A percentile compares a stretch with the other conserved stretches of the same genome.
Conservation (phyloP, 805 yeast genomes). For the Pichia californica region DNA sequence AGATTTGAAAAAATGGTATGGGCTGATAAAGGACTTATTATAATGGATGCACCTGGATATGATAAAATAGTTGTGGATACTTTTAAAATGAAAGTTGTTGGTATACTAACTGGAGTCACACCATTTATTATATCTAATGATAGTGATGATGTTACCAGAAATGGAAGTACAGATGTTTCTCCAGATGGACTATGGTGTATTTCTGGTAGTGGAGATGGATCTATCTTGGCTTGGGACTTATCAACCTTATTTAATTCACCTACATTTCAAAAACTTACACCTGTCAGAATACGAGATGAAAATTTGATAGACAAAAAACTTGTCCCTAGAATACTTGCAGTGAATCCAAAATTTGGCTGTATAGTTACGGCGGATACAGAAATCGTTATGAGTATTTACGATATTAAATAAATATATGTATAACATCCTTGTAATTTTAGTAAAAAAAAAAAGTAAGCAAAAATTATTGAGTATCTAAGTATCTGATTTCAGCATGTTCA, state of each 20-base stretch:
- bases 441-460: slow-evolving; percentile 10
- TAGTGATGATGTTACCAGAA: slow-evolving; percentile 34
- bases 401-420: neutral
- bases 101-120: slow-evolving; percentile 39
- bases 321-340: slow-evolving; percentile 45
- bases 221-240: slow-evolving; percentile 48
- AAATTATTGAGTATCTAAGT: slow-evolving; percentile 48
- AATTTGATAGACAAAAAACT: slow-evolving; percentile 8
- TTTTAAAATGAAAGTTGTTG: slow-evolving; percentile 14
- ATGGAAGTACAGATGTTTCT: slow-evolving; percentile 53
- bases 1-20: slow-evolving; percentile 23
- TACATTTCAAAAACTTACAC: slow-evolving; percentile 1
- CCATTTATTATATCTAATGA: slow-evolving; percentile 26
- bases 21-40: slow-evolving; percentile 57
- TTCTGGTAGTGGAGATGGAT: slow-evolving; percentile 54
- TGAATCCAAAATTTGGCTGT: slow-evolving; percentile 55
- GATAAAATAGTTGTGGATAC: slow-evolving; percentile 45
- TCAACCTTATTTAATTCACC: neutral
- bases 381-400: slow-evolving; percentile 35
- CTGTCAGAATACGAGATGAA: slow-evolving; percentile 5
- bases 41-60: slow-evolving; percentile 47
- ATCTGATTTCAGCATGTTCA: slow-evolving; percentile 56
- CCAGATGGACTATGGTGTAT: slow-evolving; percentile 62
- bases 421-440: too few species aligned
- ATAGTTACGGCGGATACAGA: slow-evolving; percentile 61